phyloP scores from a whole-genome alignment of 495 filamentous ascomycete genomes.

The Glutinoglossum americanum region DNA sequence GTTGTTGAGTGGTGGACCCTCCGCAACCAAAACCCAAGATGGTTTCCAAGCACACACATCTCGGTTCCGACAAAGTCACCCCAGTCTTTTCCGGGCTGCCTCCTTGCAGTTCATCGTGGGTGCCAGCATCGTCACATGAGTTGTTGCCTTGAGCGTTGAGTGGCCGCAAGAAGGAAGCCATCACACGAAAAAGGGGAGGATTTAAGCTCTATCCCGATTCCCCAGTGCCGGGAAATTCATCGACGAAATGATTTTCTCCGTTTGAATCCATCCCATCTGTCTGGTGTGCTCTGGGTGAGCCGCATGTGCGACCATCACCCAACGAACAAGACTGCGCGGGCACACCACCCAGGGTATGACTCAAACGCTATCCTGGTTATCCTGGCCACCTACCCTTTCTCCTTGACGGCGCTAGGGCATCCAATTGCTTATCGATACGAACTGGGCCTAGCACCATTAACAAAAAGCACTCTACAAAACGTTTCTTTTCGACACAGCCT shows the following conservation, averaged over 20 bases:
- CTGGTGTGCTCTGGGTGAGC: neutral
- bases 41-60: neutral
- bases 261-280: neutral
- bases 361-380: neutral
- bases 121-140: neutral
- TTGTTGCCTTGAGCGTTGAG: neutral
- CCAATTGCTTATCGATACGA: neutral
- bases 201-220: neutral
- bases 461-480: neutral
- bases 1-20: neutral
- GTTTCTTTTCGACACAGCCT: neutral
- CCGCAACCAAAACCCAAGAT: neutral
- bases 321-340: neutral
- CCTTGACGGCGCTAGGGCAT: neutral
- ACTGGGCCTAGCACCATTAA: neutral
- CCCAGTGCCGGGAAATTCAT: neutral
- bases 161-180: neutral
- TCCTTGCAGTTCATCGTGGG: neutral
- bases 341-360: neutral
- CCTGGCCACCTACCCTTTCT: neutral
- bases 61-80: constrained; percentile 1
- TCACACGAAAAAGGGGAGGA: neutral
- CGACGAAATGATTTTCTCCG: neutral
- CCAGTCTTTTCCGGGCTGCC: neutral
- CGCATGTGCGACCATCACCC: neutral